Evolutionary conservation across 306 rosid species (phyloP).

Genomic region (Medicago truncatula): DNA sequence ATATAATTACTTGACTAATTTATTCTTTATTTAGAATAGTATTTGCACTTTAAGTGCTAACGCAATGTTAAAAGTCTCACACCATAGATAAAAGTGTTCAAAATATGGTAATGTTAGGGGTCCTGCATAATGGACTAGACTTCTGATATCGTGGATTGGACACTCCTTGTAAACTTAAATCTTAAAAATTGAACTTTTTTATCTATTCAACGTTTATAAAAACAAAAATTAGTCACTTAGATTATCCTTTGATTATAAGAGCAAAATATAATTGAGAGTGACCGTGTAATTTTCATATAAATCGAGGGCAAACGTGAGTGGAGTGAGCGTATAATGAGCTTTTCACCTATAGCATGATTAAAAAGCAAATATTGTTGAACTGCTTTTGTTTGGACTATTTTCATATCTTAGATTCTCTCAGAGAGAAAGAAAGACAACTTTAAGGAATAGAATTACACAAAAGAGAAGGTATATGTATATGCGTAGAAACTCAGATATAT

Average conservation of each 20-base stretch:
- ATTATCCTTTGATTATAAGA: constrained; percentile 2
- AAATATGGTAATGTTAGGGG: too few relatives aligned
- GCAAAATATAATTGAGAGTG: neutral
- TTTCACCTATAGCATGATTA: constrained; percentile 36
- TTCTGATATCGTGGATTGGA: too few relatives aligned
- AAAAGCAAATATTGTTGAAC: constrained; percentile 58
- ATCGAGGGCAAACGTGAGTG: constrained; percentile 38
- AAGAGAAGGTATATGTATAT: constrained; percentile 9
- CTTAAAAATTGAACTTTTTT: too few relatives aligned
- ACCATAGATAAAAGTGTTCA: neutral
- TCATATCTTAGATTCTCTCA: constrained; percentile 63
- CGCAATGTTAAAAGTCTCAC: neutral
- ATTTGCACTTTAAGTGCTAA: neutral
- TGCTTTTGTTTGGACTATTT: constrained; percentile 61
- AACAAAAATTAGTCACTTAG: constrained; percentile 13
- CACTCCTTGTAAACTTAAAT: too few relatives aligned
- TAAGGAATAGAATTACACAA: constrained; percentile 39
- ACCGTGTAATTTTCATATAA: constrained; percentile 38
- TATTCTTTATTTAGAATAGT: neutral
- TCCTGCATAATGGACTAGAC: too few relatives aligned
- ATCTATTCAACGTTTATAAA: neutral
- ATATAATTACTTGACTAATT: neutral
- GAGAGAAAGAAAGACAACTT: constrained; percentile 31
- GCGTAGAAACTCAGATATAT: constrained; percentile 8
- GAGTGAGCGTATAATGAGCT: constrained; percentile 34